Evolutionary conservation across 129 eudicot species (phyloP).

Genomic region (Escallonia rubra): DNA sequence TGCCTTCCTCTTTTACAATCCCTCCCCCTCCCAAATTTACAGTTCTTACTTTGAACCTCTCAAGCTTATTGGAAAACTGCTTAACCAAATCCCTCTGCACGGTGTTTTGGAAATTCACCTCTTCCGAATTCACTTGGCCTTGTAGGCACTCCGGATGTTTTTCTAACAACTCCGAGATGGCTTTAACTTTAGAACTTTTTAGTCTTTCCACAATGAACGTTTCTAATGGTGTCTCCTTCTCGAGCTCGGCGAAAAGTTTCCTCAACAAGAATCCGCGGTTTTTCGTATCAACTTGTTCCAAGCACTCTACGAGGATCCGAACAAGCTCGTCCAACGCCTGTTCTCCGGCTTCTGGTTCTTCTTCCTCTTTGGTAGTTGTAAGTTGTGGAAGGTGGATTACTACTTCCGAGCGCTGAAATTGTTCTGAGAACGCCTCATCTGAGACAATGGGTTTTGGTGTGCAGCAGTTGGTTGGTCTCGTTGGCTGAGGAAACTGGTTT

Average conservation of each 20-base stretch:
- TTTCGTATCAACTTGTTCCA: conserved; percentile 1
- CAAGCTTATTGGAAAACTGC: background rate
- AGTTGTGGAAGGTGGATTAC: too few species aligned
- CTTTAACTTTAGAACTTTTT: conserved; percentile 4
- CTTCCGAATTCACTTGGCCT: too few species aligned
- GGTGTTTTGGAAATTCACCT: background rate
- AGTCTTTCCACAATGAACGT: conserved; percentile 4
- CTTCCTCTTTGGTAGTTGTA: too few species aligned
- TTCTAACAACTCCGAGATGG: background rate
- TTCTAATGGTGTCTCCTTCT: conserved; percentile 6
- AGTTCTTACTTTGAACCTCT: conserved; percentile 13
- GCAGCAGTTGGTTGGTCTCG: too few species aligned
- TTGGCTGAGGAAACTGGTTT: too few species aligned
- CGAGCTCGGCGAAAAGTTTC: conserved; percentile 11
- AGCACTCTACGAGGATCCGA: conserved; percentile 13
- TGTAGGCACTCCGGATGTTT: background rate
- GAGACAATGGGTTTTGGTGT: too few species aligned
- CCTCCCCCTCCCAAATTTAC: background rate
- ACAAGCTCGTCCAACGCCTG: conserved; percentile 3
- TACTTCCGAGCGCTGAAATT: too few species aligned
- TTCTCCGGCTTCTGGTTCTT: background rate
- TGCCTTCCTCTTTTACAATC: background rate
- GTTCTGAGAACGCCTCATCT: too few species aligned
- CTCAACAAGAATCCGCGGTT: background rate
- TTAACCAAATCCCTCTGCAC: background rate